Conservation (phyloP, 2,329 filamentous ascomycete genomes). For the Lecanicillium sp. region DNA sequence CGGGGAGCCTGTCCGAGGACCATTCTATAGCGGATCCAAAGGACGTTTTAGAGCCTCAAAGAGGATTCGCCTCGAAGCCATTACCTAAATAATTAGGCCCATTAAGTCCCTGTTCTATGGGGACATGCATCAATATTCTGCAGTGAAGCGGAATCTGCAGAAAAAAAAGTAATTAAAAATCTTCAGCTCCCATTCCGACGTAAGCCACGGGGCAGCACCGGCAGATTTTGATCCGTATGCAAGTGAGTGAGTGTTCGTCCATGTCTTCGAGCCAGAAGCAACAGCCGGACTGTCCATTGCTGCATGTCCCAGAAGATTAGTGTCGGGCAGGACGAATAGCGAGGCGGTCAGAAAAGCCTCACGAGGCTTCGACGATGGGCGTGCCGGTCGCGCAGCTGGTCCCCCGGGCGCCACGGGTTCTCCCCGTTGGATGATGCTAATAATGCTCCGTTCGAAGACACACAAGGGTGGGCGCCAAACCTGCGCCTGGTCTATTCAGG, state of each 20-base stretch:
- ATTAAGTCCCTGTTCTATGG: background rate
- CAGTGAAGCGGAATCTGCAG: background rate
- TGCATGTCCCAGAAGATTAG: slow-evolving; percentile 1
- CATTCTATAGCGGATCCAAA: background rate
- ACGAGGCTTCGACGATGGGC: background rate
- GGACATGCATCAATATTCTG: slow-evolving; percentile 12
- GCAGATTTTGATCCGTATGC: background rate
- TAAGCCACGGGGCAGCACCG: no score
- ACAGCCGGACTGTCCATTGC: background rate
- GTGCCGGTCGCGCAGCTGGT: background rate
- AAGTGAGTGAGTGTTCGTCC: background rate
- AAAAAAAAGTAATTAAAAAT: background rate
- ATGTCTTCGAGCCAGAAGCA: background rate
- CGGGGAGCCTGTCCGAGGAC: background rate
- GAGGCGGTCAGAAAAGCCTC: background rate
- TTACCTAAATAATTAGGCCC: background rate
- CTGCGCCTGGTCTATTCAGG: background rate
- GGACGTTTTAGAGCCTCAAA: background rate
- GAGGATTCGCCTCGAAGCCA: background rate
- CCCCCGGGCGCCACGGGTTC: background rate
- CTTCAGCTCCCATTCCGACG: background rate
- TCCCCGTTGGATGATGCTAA: background rate
- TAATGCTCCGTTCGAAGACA: background rate
- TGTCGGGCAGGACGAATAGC: background rate
- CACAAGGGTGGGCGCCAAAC: background rate